phyloP scores from a whole-genome alignment of 1,284 basidiomycete species.

The Heterobasidion parviporum region DNA sequence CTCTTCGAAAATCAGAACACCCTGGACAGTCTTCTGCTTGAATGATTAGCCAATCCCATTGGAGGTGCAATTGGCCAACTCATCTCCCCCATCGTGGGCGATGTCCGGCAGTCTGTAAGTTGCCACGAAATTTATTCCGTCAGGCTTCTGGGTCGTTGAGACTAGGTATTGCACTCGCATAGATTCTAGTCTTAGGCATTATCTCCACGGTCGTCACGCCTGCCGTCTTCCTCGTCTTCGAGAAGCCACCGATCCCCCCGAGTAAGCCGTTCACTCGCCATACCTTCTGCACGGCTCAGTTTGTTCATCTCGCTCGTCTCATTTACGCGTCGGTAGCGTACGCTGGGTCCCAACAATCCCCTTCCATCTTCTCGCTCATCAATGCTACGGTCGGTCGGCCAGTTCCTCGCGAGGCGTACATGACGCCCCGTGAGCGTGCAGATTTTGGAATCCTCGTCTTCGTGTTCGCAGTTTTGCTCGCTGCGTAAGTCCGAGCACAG shows the following conservation, averaged over 20 bases:
- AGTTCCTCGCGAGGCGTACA: constrained; percentile 34
- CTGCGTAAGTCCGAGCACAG: constrained; percentile 37
- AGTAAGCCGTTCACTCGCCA: constrained; percentile 34
- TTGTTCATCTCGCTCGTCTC: background rate
- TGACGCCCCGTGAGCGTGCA: constrained; percentile 55
- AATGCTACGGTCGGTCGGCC: constrained; percentile 46
- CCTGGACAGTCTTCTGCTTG: background rate
- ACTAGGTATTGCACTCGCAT: background rate
- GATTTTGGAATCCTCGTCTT: constrained; percentile 56
- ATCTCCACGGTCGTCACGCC: constrained; percentile 56
- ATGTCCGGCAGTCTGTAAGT: constrained; percentile 36
- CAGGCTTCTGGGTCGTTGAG: background rate
- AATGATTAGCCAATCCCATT: constrained; percentile 51
- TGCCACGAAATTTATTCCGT: background rate
- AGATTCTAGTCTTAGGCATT: constrained; percentile 67
- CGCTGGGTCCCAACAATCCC: constrained; percentile 50
- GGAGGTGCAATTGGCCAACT: constrained; percentile 56
- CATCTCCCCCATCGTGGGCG: constrained; percentile 55
- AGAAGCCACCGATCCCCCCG: constrained; percentile 63
- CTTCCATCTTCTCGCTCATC: constrained; percentile 43
- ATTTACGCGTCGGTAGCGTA: constrained; percentile 34
- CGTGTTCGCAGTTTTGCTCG: constrained; percentile 58
- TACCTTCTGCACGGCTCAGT: background rate
- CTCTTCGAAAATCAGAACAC: background rate
- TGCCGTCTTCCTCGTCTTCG: constrained; percentile 44